phyloP scores from a whole-genome alignment of 768 basidiomycete species.

The Heimioporus sp. region DNA sequence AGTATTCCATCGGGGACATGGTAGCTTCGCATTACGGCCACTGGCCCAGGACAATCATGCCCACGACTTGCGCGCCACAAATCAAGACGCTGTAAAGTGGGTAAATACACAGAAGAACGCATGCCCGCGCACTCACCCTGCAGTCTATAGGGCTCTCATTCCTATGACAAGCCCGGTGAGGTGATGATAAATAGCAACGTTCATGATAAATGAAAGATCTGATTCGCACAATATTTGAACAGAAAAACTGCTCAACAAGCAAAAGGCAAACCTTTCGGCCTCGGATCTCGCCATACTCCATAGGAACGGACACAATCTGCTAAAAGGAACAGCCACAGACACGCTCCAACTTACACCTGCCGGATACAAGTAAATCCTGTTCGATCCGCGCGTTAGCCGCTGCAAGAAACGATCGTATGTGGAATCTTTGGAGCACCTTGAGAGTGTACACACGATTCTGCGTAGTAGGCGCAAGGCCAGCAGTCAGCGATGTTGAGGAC shows the following conservation, averaged over 20 bases:
- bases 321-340: slow-evolving; percentile 67
- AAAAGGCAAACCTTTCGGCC: slow-evolving; percentile 57
- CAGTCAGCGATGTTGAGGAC: slow-evolving; percentile 29
- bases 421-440: not conserved
- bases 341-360: slow-evolving; percentile 65
- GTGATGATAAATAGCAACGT: slow-evolving; percentile 53
- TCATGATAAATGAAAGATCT: slow-evolving; percentile 56
- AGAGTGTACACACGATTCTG: slow-evolving; percentile 24
- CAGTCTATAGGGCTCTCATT: too few relatives aligned
- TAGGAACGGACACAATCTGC: slow-evolving; percentile 61
- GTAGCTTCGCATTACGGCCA: too few relatives aligned
- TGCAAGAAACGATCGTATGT: slow-evolving; percentile 20
- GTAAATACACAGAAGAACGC: too few relatives aligned
- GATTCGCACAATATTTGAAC: too few relatives aligned
- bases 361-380: slow-evolving; percentile 55
- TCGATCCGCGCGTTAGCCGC: slow-evolving; percentile 71
- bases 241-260: not conserved
- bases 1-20: too few relatives aligned
- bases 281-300: slow-evolving; percentile 72
- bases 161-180: slow-evolving; percentile 62
- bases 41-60: too few relatives aligned
- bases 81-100: too few relatives aligned
- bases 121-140: too few relatives aligned
- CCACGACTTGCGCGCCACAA: too few relatives aligned
- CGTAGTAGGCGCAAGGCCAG: slow-evolving; percentile 21